Percentiles rank a stretch among this genome's conserved stretches.
Evolutionary conservation across 805 yeast species (phyloP).

Genomic region (Ascoidea rubescens): DNA sequence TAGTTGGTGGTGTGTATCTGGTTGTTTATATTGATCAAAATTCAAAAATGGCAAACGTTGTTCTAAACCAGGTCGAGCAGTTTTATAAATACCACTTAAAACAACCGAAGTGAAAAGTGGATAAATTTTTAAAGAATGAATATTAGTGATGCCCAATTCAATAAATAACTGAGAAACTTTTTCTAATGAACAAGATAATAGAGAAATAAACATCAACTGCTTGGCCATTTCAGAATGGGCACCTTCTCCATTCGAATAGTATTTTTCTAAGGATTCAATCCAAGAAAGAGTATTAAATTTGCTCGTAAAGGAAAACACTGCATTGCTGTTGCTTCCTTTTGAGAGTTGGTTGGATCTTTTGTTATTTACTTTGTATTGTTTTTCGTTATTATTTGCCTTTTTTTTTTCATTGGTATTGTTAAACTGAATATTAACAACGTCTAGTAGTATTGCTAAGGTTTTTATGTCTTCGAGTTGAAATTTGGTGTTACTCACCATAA

Average conservation of each 20-base stretch:
- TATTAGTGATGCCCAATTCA: slow-evolving; percentile 29
- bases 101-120: slow-evolving; percentile 46
- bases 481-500: slow-evolving; percentile 30
- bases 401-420: too few relatives aligned
- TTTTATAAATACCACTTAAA: slow-evolving; percentile 30
- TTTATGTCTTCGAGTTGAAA: slow-evolving; percentile 32
- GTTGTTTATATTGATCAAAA: neutral
- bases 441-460: slow-evolving; percentile 28
- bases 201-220: slow-evolving; percentile 36
- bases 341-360: neutral
- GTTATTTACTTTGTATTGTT: slow-evolving; percentile 11
- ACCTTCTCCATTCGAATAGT: slow-evolving; percentile 45
- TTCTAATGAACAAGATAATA: slow-evolving; percentile 32
- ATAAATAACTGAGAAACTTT: slow-evolving; percentile 28
- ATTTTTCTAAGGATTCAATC: slow-evolving; percentile 43
- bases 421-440: slow-evolving; percentile 1
- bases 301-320: slow-evolving; percentile 28
- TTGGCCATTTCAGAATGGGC: slow-evolving; percentile 30
- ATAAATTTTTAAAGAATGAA: slow-evolving; percentile 26
- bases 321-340: neutral
- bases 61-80: slow-evolving; percentile 35
- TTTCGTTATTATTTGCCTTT: slow-evolving; percentile 9
- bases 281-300: slow-evolving; percentile 39
- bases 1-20: neutral
- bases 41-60: slow-evolving; percentile 36